Percentiles rank a stretch among this genome's conserved stretches.
phyloP scores from a whole-genome alignment of 257 asterid species.

The Penstemon eatonii region DNA sequence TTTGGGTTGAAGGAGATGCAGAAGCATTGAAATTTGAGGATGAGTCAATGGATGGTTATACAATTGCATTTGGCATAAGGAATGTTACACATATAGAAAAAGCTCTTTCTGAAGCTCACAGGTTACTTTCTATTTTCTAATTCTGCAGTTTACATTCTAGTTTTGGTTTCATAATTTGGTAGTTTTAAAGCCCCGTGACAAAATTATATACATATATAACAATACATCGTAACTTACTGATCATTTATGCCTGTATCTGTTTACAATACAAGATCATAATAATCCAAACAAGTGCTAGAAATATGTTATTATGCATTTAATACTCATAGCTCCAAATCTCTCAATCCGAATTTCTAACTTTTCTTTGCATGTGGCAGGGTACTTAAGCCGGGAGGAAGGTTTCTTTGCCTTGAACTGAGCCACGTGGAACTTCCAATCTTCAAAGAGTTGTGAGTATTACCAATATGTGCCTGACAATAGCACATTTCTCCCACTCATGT shows the following conservation, averaged over 20 bases:
- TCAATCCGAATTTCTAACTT: too few species aligned
- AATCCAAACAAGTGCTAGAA: too few species aligned
- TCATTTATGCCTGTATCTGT: background rate
- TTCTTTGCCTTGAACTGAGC: conserved; percentile 95
- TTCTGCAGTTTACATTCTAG: conserved; percentile 10
- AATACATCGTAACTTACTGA: too few species aligned
- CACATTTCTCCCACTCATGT: conserved; percentile 1
- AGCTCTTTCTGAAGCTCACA: conserved; percentile 87
- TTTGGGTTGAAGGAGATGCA: conserved; percentile 97
- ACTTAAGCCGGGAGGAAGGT: conserved; percentile 90
- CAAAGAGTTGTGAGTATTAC: conserved; percentile 70
- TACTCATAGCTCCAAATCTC: too few species aligned
- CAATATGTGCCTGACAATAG: conserved; percentile 2
- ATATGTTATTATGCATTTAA: too few species aligned
- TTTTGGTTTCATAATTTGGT: conserved; percentile 21
- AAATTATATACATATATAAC: too few species aligned
- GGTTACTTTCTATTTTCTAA: conserved; percentile 40
- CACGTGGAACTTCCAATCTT: conserved; percentile 78
- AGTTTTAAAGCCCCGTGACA: background rate
- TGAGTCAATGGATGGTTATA: conserved; percentile 85
- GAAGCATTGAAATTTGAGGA: conserved; percentile 78
- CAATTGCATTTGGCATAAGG: conserved; percentile 97
- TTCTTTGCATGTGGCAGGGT: conserved; percentile 54
- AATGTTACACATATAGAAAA: conserved; percentile 92
- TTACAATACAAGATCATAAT: too few species aligned